Conservation (phyloP, 345 rosid genomes). For the Abelmoschus esculentus region DNA sequence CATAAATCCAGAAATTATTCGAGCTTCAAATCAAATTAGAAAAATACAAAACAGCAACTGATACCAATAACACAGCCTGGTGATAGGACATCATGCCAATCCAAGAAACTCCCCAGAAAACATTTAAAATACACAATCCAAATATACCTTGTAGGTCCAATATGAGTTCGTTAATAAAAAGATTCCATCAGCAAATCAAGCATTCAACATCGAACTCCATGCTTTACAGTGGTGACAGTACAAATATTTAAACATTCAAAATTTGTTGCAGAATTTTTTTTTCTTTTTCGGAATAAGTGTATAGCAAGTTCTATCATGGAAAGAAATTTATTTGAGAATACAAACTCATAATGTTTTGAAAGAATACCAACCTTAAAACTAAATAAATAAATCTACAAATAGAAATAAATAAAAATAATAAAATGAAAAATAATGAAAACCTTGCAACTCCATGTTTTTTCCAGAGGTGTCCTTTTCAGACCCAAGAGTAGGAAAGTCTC, state of each 20-base stretch:
- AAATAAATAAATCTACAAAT: constrained; percentile 4
- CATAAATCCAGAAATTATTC: constrained; percentile 3
- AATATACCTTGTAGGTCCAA: not conserved
- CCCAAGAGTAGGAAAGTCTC: constrained; percentile 95
- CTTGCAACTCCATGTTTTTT: constrained; percentile 53
- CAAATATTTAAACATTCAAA: not conserved
- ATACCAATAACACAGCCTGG: not conserved
- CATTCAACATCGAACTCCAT: not conserved
- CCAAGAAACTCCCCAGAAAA: not conserved
- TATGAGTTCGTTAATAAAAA: not conserved
- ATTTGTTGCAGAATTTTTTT: not conserved
- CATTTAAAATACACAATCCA: not conserved
- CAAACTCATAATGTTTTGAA: not conserved
- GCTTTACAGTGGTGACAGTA: not conserved
- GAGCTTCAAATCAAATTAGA: not conserved
- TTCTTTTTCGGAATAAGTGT: no score
- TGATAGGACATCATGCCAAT: not conserved
- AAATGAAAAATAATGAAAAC: constrained; percentile 20
- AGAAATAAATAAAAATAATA: not conserved
- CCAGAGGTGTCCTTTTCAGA: constrained; percentile 62
- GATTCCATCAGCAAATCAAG: not conserved
- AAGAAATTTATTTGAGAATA: not conserved
- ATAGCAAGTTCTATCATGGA: not conserved
- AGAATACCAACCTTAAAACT: constrained; percentile 15
- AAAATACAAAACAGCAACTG: not conserved